Evolutionary conservation across 352 stramenopile genomes (phyloP).

Genomic region (Pythium aquatile): DNA sequence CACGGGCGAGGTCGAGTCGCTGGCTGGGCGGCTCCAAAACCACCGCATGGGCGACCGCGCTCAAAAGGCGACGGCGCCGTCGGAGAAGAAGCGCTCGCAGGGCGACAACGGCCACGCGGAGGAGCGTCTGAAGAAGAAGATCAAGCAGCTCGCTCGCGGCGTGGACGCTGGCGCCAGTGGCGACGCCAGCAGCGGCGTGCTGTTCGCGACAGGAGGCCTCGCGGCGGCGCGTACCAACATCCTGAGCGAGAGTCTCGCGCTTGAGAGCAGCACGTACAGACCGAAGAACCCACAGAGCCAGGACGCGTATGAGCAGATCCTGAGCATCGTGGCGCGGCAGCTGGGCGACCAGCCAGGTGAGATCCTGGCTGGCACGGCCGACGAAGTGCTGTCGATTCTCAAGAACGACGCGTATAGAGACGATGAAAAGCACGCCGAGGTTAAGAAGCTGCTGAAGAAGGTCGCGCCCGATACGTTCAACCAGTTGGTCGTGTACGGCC

Average conservation of each 20-base stretch:
- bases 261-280: constrained; percentile 82
- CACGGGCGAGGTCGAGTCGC: constrained; percentile 85
- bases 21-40: constrained; percentile 59
- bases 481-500: constrained; percentile 80
- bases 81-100: constrained; percentile 34
- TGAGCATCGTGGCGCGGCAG: constrained; percentile 70
- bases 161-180: constrained; percentile 11
- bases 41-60: constrained; percentile 87
- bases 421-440: constrained; percentile 79
- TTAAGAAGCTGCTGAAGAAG: constrained; percentile 86
- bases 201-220: constrained; percentile 55
- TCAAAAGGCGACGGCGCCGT: constrained; percentile 55
- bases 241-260: constrained; percentile 63
- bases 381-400: constrained; percentile 91
- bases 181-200: constrained; percentile 30
- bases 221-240: constrained; percentile 53
- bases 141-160: constrained; percentile 45
- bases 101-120: constrained; percentile 36
- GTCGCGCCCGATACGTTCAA: constrained; percentile 71
- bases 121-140: constrained; percentile 70
- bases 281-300: constrained; percentile 87
- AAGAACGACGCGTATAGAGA: constrained; percentile 91
- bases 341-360: constrained; percentile 90
- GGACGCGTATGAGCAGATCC: constrained; percentile 89
- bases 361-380: constrained; percentile 87